Evolutionary conservation across 1,284 basidiomycete genomes (phyloP), one percentile per base, ranked within the genome.

Genomic region (Sanghuangporus weigelae): DNA sequence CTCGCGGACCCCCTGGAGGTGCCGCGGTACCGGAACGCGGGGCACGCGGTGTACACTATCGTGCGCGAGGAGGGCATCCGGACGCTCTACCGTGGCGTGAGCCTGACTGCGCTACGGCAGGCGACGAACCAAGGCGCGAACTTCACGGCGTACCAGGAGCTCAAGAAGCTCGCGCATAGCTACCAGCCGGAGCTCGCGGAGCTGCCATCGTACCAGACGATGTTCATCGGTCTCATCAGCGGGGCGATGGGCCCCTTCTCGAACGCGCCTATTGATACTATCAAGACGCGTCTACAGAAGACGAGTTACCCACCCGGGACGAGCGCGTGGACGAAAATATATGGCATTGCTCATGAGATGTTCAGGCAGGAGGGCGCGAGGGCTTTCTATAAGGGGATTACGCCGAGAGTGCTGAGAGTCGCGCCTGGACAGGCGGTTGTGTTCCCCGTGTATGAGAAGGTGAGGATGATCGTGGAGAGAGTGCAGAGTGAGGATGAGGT

Each of bases 111-210:
- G 1, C 79, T 98, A 26, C 82, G 97, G 60, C 97, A 99, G 81
- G 96, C 97, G 11, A 99, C 96, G 26, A 99, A 99, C 75, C 97
- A 99, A 79, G 95, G 95, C 69, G 96, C 95, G 63, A 99, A 99
- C 77, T 99, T 99, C 72, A 99, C 96, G 5, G 95, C 93, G 46
- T 99, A 99, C 80, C 96, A 98, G 76, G 93, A 98, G 74, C 81
- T 98, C 70, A 98, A 98, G 81, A 91, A 90, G 73, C 71, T 87
- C 62, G 90, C 92, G 36, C 84, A 91, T 66, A 77, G 77, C 63
- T 78, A 84, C 69, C 96, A 99, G 74, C 95, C 95, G 12, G 84
- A 89, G 48, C 69, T 85, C 49, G 76, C 75, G 12, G 85, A 90
- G 49, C 82, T 99, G 60, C 97, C 96, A 1, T 93, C 92, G 49